Base-by-base conservation (phyloP, 306 rosid genomes). In the Quillaja saponaria region DNA sequence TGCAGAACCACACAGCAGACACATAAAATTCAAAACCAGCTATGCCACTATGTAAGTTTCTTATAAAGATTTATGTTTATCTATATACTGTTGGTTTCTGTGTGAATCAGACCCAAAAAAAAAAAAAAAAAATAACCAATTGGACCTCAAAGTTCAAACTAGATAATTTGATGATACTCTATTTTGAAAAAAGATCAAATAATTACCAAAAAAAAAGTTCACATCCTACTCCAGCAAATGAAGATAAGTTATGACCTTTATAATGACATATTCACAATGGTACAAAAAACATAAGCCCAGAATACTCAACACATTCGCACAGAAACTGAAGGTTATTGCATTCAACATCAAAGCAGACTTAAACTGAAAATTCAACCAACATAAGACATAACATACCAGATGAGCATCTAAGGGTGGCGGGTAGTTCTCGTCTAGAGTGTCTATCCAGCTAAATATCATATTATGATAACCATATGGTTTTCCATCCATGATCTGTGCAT, bases 361-460 rank as follows among this genome's bases (percentile, higher is more conserved):
- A n/a, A 61, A 63, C 41, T 16, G 64, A 33, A 38, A 48, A 47
- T 33, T 64, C 38, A 41, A 55, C 63, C 57, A 55, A 46, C 72
- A 64, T 12, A 10, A 6, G 18, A 28, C 34, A 56, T 49, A 58
- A 34, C 14, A 73, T 86, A 92, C 99, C 95, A 85, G 25, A 73
- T 94, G 88, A 62, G 99, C 87, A 81, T 94, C 99, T 81, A 94
- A 76, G 13, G 99, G 99, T 34, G 99, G 97, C 15, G 99, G 99
- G 75, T 87, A 94, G 72, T 94, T 94, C 35, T 60, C 86, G 4
- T 8, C 69, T 51, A 73, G 47, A 53, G 99, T 94, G 70, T 94
- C 99, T 65, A 94, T 94, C 99, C 99, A 94, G 76, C 97, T 85
- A 80, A 94, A 94, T 71, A 94, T 82, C 94, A 94, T 25, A 78